phyloP scores from a whole-genome alignment of 495 filamentous ascomycete species.

The Penicillium turbatum region DNA sequence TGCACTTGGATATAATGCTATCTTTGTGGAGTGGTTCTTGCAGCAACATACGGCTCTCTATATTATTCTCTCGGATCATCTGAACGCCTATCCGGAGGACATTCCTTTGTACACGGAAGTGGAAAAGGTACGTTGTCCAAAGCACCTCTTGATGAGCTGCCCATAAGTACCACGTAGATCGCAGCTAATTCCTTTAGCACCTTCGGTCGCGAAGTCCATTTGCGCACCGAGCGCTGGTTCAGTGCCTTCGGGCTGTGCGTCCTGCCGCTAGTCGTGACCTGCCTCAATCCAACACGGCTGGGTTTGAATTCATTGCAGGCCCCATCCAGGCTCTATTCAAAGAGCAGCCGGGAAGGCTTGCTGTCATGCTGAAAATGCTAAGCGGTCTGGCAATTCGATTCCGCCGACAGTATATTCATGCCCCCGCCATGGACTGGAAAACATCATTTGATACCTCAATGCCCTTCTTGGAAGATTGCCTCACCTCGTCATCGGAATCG shows the following conservation, averaged over 20 bases:
- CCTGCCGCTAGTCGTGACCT: constrained; percentile 12
- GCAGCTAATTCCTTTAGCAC: constrained; percentile 19
- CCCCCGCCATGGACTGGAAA: constrained; percentile 34
- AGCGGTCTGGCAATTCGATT: constrained; percentile 35
- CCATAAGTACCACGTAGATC: not conserved
- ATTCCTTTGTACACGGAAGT: constrained; percentile 31
- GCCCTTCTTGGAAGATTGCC: constrained; percentile 33
- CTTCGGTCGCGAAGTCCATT: constrained; percentile 38
- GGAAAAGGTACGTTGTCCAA: constrained; percentile 28
- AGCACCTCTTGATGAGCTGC: not conserved
- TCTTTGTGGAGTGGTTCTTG: constrained; percentile 40
- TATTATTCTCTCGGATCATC: constrained; percentile 34
- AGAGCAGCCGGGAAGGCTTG: constrained; percentile 29
- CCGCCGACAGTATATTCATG: constrained; percentile 33
- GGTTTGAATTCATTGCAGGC: constrained; percentile 38
- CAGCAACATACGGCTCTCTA: constrained; percentile 39
- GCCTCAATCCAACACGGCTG: constrained; percentile 11
- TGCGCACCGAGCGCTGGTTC: constrained; percentile 34
- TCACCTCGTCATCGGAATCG: constrained; percentile 25
- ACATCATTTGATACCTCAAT: constrained; percentile 28
- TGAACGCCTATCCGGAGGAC: constrained; percentile 35
- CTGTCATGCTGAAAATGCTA: constrained; percentile 33
- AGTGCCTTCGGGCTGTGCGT: constrained; percentile 25
- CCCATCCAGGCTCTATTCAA: constrained; percentile 39
- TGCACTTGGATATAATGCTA: constrained; percentile 32